Percentiles rank a stretch among this genome's conserved stretches.
Evolutionary conservation across 1,139 yeast species (phyloP).

Genomic region (Yamadazyma diddensiae): DNA sequence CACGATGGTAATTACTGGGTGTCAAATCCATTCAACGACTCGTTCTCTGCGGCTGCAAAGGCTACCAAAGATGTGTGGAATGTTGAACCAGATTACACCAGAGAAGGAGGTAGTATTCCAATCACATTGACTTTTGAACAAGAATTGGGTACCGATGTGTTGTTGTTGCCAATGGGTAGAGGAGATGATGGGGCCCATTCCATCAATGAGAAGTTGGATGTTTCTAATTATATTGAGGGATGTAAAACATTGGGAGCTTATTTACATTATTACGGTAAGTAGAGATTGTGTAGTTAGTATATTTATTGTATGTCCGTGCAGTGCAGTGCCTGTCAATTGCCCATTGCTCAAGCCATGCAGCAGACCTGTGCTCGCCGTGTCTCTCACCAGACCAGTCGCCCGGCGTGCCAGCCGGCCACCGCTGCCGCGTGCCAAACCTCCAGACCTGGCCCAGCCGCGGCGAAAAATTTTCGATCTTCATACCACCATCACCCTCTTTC

Average conservation of each 20-base stretch:
- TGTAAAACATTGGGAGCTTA: slow-evolving; percentile 92
- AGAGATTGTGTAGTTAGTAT: slow-evolving; percentile 1
- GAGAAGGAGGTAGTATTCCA: slow-evolving; percentile 99
- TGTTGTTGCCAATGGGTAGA: slow-evolving; percentile 94
- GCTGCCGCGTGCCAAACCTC: slow-evolving; percentile 1
- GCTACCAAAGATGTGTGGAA: slow-evolving; percentile 96
- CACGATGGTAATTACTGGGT: slow-evolving; percentile 98
- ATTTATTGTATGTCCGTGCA: neutral
- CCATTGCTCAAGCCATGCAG: no score
- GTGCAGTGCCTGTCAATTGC: neutral
- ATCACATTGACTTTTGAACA: slow-evolving; percentile 91
- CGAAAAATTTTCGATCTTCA: neutral
- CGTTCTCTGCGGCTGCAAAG: slow-evolving; percentile 89
- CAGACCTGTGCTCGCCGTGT: no score
- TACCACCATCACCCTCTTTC: slow-evolving; percentile 1
- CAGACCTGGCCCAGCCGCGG: neutral
- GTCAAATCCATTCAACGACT: slow-evolving; percentile 87
- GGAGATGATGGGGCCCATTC: slow-evolving; percentile 99
- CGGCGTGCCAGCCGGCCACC: no score
- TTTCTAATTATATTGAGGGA: slow-evolving; percentile 88
- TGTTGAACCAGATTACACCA: slow-evolving; percentile 91
- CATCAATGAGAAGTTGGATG: slow-evolving; percentile 89
- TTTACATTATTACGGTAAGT: slow-evolving; percentile 74
- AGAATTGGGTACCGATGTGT: slow-evolving; percentile 77
- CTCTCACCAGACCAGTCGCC: no score